Base-by-base conservation (phyloP, 1,284 basidiomycete species). In the Trichosporon ovoides region DNA sequence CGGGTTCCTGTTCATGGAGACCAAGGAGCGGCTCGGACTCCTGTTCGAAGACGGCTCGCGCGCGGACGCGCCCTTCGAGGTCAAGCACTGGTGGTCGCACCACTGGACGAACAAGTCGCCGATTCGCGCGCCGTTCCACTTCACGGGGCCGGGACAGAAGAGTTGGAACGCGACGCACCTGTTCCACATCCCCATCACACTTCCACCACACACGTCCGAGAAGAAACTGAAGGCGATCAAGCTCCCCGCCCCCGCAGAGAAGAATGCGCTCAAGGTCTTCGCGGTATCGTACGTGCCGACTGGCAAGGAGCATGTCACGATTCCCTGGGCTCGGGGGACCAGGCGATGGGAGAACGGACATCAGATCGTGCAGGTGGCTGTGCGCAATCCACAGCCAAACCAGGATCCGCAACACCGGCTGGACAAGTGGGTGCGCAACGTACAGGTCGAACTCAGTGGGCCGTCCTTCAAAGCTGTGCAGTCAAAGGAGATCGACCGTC, bases 81-180 rank as follows among this genome's bases (percentile, higher is more conserved):
- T 62, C 5, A 60, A 59, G 52, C 62, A 62, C 38, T 65, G 58
- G 63, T 64, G 57, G 56, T 33, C 19, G 4, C 55, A 60, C 40
- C 63, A 62, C 52, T 60, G 58, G 61, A 58, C 55, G 16, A 60
- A 60, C 63, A 62, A 62, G 38, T 52, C 38, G 1, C 43, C 61
- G 22, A 58, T 65, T 37, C 38, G 52, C 38, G 36, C 54, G 24
- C 52, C 56, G 14, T 62, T 54, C 43, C 63, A 65, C 35, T 62
- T 52, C 40, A 7, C 22, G 13, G 12, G n/a, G 0, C 38, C 35
- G 34, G 56, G 48, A 10, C 13, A 18, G 7, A 13, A 11, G 31
- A 38, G 48, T 28, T 60, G 60, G 53, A 62, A 62, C 43, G 54
- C 54, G 12, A 58, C 61, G 24, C 54, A 60, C 51, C 31, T 65